Evolutionary conservation across 371 early-diverging fungal species (phyloP).

Genomic region (Mucor piriformis): DNA sequence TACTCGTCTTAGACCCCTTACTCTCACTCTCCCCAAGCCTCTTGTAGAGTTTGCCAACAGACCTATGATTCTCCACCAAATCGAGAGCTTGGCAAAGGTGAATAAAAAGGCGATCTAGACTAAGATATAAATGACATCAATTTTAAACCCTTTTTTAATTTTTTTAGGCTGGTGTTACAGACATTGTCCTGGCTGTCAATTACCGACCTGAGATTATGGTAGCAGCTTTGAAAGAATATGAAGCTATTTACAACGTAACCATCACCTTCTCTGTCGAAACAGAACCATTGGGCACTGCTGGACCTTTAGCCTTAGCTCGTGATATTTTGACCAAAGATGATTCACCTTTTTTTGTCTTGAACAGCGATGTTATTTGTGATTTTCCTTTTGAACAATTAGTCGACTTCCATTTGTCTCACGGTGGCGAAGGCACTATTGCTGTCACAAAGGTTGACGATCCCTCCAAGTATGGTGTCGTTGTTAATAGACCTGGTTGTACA

Average conservation of each 20-base stretch:
- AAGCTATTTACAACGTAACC: slow-evolving; percentile 83
- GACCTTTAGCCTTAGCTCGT: slow-evolving; percentile 95
- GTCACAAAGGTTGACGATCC: slow-evolving; percentile 98
- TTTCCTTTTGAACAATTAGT: slow-evolving; percentile 93
- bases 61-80: slow-evolving; percentile 99
- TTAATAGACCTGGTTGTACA: slow-evolving; percentile 67
- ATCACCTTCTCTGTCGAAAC: slow-evolving; percentile 98
- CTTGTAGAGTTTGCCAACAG: slow-evolving; percentile 98
- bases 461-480: slow-evolving; percentile 97
- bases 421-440: slow-evolving; percentile 91
- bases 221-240: slow-evolving; percentile 82
- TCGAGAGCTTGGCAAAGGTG: slow-evolving; percentile 95
- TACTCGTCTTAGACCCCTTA: slow-evolving; percentile 98
- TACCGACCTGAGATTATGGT: slow-evolving; percentile 98
- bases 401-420: slow-evolving; percentile 86
- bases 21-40: slow-evolving; percentile 98
- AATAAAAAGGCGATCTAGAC: slow-evolving; percentile 1
- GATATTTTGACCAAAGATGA: slow-evolving; percentile 91
- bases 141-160: not conserved
- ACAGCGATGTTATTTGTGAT: slow-evolving; percentile 99
- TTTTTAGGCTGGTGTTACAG: slow-evolving; percentile 91
- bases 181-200: slow-evolving; percentile 98
- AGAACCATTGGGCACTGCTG: slow-evolving; percentile 97
- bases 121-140: not conserved
- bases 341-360: slow-evolving; percentile 97